A percentile compares a stretch with the other conserved stretches of the same genome.
Evolutionary conservation across 1,284 basidiomycete genomes (phyloP).

Genomic region (Pseudozyma pruni): DNA sequence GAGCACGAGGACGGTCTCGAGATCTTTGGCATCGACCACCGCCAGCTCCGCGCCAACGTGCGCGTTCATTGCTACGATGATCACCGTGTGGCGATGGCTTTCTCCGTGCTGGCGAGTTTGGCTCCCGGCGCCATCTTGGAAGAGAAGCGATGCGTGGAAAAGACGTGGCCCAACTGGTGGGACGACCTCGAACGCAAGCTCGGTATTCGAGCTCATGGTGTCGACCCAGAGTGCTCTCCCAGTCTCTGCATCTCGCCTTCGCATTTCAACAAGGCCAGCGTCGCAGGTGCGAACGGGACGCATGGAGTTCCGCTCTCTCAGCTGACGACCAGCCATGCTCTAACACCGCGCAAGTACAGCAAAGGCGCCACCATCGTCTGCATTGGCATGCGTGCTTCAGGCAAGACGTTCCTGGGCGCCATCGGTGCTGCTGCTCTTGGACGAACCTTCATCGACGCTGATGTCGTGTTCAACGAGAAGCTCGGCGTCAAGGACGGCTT

Average conservation of each 20-base stretch:
- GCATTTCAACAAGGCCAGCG: conserved; percentile 53
- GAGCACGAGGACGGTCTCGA: conserved; percentile 94
- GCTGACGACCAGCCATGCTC: conserved; percentile 26
- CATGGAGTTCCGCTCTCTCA: conserved; percentile 8
- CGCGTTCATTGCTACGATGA: conserved; percentile 96
- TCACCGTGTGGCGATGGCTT: conserved; percentile 98
- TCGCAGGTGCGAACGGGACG: conserved; percentile 44
- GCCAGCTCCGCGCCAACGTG: conserved; percentile 73
- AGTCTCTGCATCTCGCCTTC: conserved; percentile 54
- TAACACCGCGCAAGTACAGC: conserved; percentile 66
- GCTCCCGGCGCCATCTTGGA: conserved; percentile 82
- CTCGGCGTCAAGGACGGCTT: conserved; percentile 72
- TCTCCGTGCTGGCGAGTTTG: conserved; percentile 84
- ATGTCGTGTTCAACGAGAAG: conserved; percentile 79
- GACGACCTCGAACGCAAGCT: conserved; percentile 97
- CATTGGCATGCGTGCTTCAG: conserved; percentile 96
- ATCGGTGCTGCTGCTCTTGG: conserved; percentile 80
- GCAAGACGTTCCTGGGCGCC: conserved; percentile 89
- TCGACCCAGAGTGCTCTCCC: conserved; percentile 73
- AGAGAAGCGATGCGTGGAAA: conserved; percentile 97
- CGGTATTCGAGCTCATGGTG: conserved; percentile 86
- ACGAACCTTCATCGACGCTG: conserved; percentile 88
- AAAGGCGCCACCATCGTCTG: conserved; percentile 79
- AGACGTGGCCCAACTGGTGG: conserved; percentile 99
- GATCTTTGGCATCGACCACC: conserved; percentile 80